Conservation (phyloP, 129 eudicot genomes). For the Artemisia argyi region DNA sequence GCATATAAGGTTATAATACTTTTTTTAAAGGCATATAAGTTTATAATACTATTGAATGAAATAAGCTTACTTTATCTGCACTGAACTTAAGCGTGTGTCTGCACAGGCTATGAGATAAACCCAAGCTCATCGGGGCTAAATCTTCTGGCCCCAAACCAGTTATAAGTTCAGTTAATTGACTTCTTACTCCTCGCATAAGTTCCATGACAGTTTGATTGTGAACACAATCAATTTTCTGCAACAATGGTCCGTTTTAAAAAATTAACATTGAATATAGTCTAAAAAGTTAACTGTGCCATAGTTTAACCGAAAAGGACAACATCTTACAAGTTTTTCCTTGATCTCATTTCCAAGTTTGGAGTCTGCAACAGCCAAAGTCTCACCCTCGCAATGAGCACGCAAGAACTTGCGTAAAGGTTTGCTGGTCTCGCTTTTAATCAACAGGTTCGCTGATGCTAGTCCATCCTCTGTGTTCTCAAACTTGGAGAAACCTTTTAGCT, state of each 20-base stretch:
- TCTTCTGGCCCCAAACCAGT: constrained; percentile 89
- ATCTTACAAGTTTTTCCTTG: constrained; percentile 85
- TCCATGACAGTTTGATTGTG: constrained; percentile 88
- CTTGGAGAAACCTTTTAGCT: constrained; percentile 91
- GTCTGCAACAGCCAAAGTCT: constrained; percentile 80
- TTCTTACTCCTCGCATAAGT: constrained; percentile 92
- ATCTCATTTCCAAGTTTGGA: constrained; percentile 77
- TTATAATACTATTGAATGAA: background rate
- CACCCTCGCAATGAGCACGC: constrained; percentile 87
- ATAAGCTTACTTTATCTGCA: constrained; percentile 75
- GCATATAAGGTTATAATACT: too few relatives aligned
- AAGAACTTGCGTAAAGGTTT: constrained; percentile 93
- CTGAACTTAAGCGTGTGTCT: constrained; percentile 93
- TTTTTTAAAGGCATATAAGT: too few relatives aligned
- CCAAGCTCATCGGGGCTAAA: constrained; percentile 97
- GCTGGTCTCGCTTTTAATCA: constrained; percentile 81
- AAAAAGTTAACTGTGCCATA: background rate
- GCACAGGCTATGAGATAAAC: constrained; percentile 93
- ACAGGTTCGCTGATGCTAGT: constrained; percentile 57
- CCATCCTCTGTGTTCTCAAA: constrained; percentile 95
- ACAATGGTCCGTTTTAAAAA: constrained; percentile 5
- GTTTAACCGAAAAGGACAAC: background rate
- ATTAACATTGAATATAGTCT: background rate
- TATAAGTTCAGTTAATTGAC: constrained; percentile 85
- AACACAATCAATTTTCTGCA: constrained; percentile 89